Conservation (phyloP, 257 asterid species). For the Solanum peruvianum region DNA sequence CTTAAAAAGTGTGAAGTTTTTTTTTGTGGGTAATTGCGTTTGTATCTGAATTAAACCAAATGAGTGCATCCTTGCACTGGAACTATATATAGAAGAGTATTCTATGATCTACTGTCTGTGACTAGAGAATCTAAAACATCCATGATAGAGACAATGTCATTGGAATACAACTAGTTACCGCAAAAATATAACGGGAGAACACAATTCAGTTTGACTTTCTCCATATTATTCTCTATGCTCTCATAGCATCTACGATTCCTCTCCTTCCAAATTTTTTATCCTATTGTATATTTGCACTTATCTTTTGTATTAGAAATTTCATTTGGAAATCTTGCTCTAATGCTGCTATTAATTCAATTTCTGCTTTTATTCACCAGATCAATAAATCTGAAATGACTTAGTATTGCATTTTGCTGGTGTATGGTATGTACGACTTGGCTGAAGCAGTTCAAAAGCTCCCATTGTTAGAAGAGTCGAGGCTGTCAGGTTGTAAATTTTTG, state of each 20-base stretch:
- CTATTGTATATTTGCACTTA: not conserved
- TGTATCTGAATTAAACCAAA: not conserved
- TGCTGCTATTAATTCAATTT: not conserved
- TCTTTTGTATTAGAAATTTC: not conserved
- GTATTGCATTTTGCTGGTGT: not conserved
- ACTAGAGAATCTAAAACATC: not conserved
- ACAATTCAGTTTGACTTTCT: too few species aligned
- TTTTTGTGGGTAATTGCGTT: not conserved
- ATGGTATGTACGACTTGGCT: not conserved
- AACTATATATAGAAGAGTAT: too few species aligned
- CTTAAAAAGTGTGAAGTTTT: not conserved
- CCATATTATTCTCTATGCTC: too few species aligned
- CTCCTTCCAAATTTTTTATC: too few species aligned
- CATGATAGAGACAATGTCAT: not conserved
- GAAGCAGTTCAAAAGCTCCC: not conserved
- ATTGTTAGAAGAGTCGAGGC: not conserved
- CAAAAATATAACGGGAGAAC: not conserved
- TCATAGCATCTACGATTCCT: too few species aligned
- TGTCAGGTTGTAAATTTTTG: not conserved
- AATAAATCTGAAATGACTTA: constrained; percentile 17
- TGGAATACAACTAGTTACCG: not conserved
- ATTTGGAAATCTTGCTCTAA: not conserved
- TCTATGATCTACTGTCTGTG: not conserved
- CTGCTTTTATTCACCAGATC: constrained; percentile 4
- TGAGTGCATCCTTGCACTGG: not conserved